phyloP scores from a whole-genome alignment of 345 rosid species.

The Microcos paniculata region DNA sequence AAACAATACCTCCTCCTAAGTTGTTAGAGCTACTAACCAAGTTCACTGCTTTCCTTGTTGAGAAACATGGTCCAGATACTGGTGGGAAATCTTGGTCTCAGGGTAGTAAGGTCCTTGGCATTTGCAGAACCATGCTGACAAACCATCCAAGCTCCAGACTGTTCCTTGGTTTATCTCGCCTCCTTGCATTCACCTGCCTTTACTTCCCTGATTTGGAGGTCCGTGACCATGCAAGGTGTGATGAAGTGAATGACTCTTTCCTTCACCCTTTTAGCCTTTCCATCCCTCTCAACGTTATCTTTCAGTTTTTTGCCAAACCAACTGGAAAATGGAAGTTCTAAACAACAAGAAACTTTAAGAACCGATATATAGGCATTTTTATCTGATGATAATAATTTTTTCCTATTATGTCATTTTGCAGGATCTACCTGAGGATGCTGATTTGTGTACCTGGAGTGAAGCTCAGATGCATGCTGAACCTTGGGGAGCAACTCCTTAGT shows the following conservation, averaged over 20 bases:
- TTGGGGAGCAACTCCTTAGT: conserved; percentile 60
- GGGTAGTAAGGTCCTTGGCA: conserved; percentile 90
- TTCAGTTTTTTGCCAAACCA: background rate
- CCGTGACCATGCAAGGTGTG: conserved; percentile 88
- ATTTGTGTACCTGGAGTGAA: conserved; percentile 80
- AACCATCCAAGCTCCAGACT: conserved; percentile 85
- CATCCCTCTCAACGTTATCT: background rate
- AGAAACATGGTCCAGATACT: conserved; percentile 61
- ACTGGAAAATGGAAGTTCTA: background rate
- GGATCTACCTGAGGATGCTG: conserved; percentile 91
- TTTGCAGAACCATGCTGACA: conserved; percentile 82
- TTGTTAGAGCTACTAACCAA: conserved; percentile 64
- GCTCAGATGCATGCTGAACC: conserved; percentile 65
- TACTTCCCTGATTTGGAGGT: conserved; percentile 95
- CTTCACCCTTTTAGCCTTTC: background rate
- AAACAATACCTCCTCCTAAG: conserved; percentile 68
- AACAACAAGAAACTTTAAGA: background rate
- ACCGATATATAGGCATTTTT: background rate
- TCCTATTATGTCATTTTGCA: conserved; percentile 35
- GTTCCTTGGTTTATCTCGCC: conserved; percentile 77
- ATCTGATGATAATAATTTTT: background rate
- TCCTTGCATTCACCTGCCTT: conserved; percentile 81
- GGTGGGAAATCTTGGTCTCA: conserved; percentile 80
- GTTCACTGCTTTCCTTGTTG: conserved; percentile 62
- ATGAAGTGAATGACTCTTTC: conserved; percentile 5